Percentiles rank a stretch among this genome's conserved stretches.
These are phyloP conservation scores for Trichomonas tenax DNA, from an alignment of 208 protist genomes.

Conservation along the genomic window DNA sequence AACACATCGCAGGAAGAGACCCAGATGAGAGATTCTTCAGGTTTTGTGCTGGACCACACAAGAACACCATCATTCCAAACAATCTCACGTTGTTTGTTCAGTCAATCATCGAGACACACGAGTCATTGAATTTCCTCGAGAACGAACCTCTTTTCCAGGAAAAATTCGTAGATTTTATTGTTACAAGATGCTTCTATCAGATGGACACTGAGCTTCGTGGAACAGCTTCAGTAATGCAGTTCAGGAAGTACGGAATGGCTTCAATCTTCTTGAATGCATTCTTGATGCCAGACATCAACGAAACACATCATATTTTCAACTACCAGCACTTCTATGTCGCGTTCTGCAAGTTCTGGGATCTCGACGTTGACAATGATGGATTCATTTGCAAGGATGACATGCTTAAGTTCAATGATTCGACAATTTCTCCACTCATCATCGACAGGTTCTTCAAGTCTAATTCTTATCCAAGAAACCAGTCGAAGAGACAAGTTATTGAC, in stretches of 20 bases:
- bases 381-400: not conserved
- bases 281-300: not conserved
- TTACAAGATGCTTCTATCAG: not conserved
- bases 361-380: not conserved
- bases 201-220: conserved; percentile 4
- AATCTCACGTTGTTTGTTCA: not conserved
- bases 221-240: not conserved
- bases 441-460: not conserved
- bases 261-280: not conserved
- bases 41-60: not conserved
- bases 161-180: conserved; percentile 15
- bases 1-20: not conserved
- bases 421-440: not conserved
- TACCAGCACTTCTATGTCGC: conserved; percentile 18
- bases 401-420: not conserved
- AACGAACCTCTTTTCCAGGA: not conserved
- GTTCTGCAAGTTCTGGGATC: conserved; percentile 13
- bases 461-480: not conserved
- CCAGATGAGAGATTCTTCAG: conserved; percentile 1
- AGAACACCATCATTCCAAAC: not conserved
- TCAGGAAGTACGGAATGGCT: not conserved
- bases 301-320: not conserved
- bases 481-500: not conserved
- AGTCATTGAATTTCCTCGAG: not conserved
- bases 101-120: not conserved